A percentile compares a stretch with the other conserved stretches of the same genome.
Evolutionary conservation across 1,284 basidiomycete species (phyloP).

Genomic region (Rhodotorula sp.): DNA sequence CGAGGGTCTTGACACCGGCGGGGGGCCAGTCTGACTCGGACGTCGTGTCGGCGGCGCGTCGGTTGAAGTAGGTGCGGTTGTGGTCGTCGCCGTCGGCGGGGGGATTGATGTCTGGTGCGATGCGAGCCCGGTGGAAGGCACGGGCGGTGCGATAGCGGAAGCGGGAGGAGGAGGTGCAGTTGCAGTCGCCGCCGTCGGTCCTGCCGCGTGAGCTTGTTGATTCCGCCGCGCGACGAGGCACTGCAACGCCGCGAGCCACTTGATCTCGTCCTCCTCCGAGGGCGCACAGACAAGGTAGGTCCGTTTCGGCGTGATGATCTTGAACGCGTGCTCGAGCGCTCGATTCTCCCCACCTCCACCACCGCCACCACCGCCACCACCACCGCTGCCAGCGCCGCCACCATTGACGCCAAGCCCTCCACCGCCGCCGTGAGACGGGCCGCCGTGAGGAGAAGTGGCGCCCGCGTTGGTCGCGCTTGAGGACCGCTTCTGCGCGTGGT

Average conservation of each 20-base stretch:
- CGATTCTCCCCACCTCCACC: constrained; percentile 10
- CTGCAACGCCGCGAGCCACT: constrained; percentile 91
- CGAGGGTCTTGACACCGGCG: neutral
- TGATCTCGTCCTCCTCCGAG: constrained; percentile 96
- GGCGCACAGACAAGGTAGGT: constrained; percentile 88
- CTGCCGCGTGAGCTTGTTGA: neutral
- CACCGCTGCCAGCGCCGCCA: neutral
- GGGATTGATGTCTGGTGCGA: no score
- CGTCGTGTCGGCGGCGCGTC: neutral
- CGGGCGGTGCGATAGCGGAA: no score
- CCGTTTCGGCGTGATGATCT: constrained; percentile 92
- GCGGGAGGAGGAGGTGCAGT: neutral
- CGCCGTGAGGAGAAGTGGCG: neutral
- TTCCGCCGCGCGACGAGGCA: constrained; percentile 63
- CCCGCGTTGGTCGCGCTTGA: neutral
- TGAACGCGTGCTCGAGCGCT: constrained; percentile 66
- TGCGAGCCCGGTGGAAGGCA: no score
- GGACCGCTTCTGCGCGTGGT: neutral
- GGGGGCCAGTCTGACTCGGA: neutral
- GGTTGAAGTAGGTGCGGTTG: neutral
- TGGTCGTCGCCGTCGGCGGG: no score
- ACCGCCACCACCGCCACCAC: no score
- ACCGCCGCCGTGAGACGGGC: neutral
- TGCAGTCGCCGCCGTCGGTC: neutral
- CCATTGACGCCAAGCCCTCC: neutral